phyloP scores from a whole-genome alignment of 1,284 basidiomycete genomes.

The Sparassis latifolia region DNA sequence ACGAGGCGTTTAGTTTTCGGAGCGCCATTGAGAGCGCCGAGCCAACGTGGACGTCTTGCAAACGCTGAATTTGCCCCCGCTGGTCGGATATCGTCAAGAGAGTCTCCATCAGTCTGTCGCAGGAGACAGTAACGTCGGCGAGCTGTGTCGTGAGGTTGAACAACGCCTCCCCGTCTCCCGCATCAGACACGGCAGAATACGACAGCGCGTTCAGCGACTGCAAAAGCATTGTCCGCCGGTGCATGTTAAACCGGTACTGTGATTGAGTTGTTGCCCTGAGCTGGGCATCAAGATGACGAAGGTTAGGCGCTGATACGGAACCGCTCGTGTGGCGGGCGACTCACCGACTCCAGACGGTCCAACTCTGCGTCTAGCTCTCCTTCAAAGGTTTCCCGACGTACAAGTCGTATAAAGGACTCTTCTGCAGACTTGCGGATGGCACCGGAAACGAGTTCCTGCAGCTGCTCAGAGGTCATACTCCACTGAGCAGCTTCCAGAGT shows the following conservation, averaged over 20 bases:
- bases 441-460: constrained; percentile 66
- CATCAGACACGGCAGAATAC: constrained; percentile 15
- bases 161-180: constrained; percentile 20
- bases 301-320: neutral
- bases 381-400: constrained; percentile 56
- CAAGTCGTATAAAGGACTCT: constrained; percentile 65
- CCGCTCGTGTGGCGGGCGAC: constrained; percentile 13
- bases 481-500: constrained; percentile 70
- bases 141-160: constrained; percentile 47
- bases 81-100: constrained; percentile 56
- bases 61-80: constrained; percentile 49
- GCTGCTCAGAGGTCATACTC: constrained; percentile 62
- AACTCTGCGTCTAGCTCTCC: constrained; percentile 50
- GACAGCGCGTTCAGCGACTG: constrained; percentile 45
- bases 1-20: constrained; percentile 70
- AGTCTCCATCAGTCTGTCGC: constrained; percentile 51
- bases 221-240: constrained; percentile 64
- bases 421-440: constrained; percentile 66
- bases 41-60: constrained; percentile 60
- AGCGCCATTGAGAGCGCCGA: constrained; percentile 71
- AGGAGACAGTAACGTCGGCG: constrained; percentile 49
- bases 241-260: constrained; percentile 61
- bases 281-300: constrained; percentile 4
- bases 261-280: constrained; percentile 41
- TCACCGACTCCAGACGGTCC: constrained; percentile 46